phyloP scores from a whole-genome alignment of 495 filamentous ascomycete genomes.

The Staphylotrichum longicolle region DNA sequence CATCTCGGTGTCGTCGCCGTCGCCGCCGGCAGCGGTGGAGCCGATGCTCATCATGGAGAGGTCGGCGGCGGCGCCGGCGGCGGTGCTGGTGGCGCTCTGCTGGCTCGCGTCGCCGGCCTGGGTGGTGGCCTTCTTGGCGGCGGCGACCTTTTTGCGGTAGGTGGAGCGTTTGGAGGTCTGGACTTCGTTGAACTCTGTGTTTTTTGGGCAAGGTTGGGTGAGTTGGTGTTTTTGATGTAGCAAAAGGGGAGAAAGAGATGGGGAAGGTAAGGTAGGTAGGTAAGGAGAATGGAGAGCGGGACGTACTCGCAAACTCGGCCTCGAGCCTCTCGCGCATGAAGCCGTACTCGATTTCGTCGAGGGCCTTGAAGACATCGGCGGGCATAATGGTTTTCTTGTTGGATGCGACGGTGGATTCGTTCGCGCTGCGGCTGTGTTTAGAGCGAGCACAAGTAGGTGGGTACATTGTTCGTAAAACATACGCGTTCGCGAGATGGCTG shows the following conservation, averaged over 20 bases:
- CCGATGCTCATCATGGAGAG: slow-evolving; percentile 38
- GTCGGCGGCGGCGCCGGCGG: slow-evolving; percentile 21
- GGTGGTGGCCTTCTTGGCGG: slow-evolving; percentile 36
- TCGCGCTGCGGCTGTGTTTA: slow-evolving; percentile 55
- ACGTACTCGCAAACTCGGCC: slow-evolving; percentile 60
- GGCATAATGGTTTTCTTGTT: slow-evolving; percentile 86
- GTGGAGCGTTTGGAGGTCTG: slow-evolving; percentile 52
- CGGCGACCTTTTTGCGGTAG: slow-evolving; percentile 51
- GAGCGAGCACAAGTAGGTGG: no score
- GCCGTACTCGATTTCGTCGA: slow-evolving; percentile 80
- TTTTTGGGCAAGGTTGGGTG: background rate
- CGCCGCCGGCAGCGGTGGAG: slow-evolving; percentile 21
- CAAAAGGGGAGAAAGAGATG: background rate
- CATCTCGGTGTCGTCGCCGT: slow-evolving; percentile 7
- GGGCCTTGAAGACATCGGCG: slow-evolving; percentile 74
- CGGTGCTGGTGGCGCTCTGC: slow-evolving; percentile 6
- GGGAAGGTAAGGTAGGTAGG: background rate
- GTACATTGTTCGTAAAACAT: slow-evolving; percentile 20
- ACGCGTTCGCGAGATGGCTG: slow-evolving; percentile 83
- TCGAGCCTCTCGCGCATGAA: slow-evolving; percentile 65
- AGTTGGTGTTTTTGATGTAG: background rate
- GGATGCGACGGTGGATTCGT: slow-evolving; percentile 62
- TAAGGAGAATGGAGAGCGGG: background rate
- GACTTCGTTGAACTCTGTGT: slow-evolving; percentile 51
- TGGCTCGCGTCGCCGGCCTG: slow-evolving; percentile 10